Conservation (phyloP, 2,329 filamentous ascomycete species). For the Lachnellula cervina region DNA sequence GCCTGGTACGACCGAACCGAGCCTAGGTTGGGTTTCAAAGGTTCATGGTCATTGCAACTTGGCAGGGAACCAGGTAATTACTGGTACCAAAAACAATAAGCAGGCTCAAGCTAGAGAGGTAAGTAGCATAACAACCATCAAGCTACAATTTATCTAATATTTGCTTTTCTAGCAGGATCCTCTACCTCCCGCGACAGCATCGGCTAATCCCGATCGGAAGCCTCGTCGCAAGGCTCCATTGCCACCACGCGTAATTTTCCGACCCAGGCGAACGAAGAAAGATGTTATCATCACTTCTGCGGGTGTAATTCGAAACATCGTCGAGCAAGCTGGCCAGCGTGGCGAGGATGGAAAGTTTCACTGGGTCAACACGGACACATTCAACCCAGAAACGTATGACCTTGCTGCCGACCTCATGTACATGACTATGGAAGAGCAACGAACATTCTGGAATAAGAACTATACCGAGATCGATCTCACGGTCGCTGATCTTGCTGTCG, state of each 20-base stretch:
- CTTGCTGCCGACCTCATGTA: not conserved
- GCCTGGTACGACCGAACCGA: too few relatives aligned
- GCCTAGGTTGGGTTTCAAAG: too few relatives aligned
- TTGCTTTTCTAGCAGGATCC: too few relatives aligned
- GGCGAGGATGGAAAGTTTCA: not conserved
- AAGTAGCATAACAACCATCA: too few relatives aligned
- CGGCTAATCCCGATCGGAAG: too few relatives aligned
- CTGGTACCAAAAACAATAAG: too few relatives aligned
- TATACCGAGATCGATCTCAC: constrained; percentile 1
- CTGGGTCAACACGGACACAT: not conserved
- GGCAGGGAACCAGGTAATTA: too few relatives aligned
- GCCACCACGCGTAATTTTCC: not conserved
- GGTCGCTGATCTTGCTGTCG: not conserved
- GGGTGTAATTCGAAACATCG: constrained; percentile 1
- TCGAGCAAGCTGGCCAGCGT: not conserved
- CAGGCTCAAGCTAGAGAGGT: too few relatives aligned
- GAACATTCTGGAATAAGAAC: not conserved
- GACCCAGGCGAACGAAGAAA: not conserved
- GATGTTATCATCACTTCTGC: constrained; percentile 1
- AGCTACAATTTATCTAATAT: too few relatives aligned
- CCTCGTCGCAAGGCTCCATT: too few relatives aligned
- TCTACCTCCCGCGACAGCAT: too few relatives aligned
- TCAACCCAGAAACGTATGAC: not conserved
- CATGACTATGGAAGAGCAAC: not conserved
- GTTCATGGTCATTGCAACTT: too few relatives aligned